Conservation (phyloP, 2,329 filamentous ascomycete genomes). For the Exophiala oligosperma region DNA sequence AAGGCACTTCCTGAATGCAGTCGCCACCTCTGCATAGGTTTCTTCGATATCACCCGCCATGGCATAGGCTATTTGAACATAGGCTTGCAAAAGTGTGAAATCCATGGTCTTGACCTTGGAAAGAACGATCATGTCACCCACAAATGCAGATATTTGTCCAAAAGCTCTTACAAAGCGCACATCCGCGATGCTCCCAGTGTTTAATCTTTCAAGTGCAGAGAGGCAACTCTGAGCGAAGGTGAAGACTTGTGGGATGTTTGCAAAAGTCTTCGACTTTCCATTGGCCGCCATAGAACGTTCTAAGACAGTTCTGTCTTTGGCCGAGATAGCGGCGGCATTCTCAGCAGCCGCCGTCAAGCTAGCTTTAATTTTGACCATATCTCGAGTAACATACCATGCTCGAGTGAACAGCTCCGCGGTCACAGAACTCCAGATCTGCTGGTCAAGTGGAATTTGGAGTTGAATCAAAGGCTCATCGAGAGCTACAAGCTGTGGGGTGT, state of each 20-base stretch:
- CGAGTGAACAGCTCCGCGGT: constrained; percentile 6
- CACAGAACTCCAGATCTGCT: neutral
- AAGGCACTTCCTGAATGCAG: constrained; percentile 1
- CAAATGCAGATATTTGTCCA: constrained; percentile 42
- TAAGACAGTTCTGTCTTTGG: constrained; percentile 16
- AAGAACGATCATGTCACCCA: constrained; percentile 51
- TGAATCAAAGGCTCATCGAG: constrained; percentile 18
- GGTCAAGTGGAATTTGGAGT: neutral
- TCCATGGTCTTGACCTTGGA: constrained; percentile 47
- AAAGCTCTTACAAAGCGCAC: constrained; percentile 4
- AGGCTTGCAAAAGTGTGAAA: constrained; percentile 56
- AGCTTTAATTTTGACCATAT: constrained; percentile 3
- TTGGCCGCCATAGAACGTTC: constrained; percentile 9
- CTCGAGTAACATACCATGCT: constrained; percentile 16
- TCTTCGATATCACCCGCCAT: constrained; percentile 36
- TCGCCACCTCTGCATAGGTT: neutral
- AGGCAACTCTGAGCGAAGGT: constrained; percentile 10
- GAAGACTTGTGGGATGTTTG: constrained; percentile 1
- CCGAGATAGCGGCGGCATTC: neutral
- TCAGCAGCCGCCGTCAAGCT: constrained; percentile 3
- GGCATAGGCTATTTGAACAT: constrained; percentile 45
- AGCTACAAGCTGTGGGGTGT: constrained; percentile 8
- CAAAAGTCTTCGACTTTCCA: neutral
- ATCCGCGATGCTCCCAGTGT: neutral
- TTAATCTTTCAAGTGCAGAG: neutral